Base-by-base conservation (phyloP, 441 rosid genomes). In the Mallotus repandus region DNA sequence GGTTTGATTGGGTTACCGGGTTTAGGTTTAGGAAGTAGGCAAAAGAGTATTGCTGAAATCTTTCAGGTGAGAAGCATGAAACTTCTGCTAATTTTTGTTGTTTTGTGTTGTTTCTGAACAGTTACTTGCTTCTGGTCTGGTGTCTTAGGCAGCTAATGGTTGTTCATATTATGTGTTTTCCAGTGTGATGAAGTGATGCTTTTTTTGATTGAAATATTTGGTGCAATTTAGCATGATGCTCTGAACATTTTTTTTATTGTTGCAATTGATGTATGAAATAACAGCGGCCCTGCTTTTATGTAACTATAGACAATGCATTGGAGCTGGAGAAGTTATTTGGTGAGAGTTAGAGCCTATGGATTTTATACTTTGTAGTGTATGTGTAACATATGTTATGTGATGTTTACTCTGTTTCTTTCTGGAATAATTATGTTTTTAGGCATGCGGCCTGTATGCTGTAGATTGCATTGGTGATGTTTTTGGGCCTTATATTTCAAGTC, bases 1-100 rank as follows among this genome's bases (percentile, higher is more conserved):
- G 92, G 91, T 62, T 81, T 88, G 81, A 88, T 88, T 71, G 95
- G 92, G 18, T 83, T 89, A 79, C 84, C 88, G 5, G 89, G 89
- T 19, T 59, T 82, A n/a, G 94, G 86, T 43, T 76, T 87, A 29
- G 94, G 93, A 32, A 78, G 80, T 45, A 83, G 89, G 83, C 86
- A 86, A 78, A 88, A 82, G 78, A 90, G 86, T 79, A 85, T 88
- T 63, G 84, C 87, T 14, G 95, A 88, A 81, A 88, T 88, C 67
- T 69, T 86, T 87, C 92, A 90, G 95, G 95, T 88, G 77, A 79
- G 71, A 63, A 76, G 66, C 77, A 22, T 72, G 53, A 69, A 38
- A 67, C n/a, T 66, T 70, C 7, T 49, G 19, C 55, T 67, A 7
- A 49, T 58, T 67, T 68, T 25, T 54, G 48, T 67, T 46, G 29